These are phyloP conservation scores for Chondrostereum purpureum DNA, from an alignment of 1,284 basidiomycete genomes.

Conservation along the genomic window DNA sequence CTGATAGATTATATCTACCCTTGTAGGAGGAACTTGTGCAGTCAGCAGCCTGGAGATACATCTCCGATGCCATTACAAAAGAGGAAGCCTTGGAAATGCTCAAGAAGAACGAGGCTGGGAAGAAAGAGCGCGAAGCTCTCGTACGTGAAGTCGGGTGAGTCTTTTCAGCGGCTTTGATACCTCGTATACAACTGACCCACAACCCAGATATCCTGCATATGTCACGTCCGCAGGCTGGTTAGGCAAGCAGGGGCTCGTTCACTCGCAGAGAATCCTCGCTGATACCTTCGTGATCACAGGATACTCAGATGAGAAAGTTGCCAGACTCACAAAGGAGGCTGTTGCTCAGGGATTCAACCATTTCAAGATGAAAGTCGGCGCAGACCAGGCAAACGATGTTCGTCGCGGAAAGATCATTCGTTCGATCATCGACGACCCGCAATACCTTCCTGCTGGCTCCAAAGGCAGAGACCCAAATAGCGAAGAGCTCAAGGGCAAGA, in stretches of 20 bases:
- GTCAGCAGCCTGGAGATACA: slow-evolving; percentile 85
- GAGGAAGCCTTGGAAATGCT: slow-evolving; percentile 86
- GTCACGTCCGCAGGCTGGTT: slow-evolving; percentile 94
- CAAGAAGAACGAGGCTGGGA: slow-evolving; percentile 69
- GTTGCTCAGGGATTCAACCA: slow-evolving; percentile 86
- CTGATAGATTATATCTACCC: too few species aligned
- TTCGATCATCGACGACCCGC: slow-evolving; percentile 89
- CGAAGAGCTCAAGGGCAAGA: slow-evolving; percentile 73
- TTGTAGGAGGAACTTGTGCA: slow-evolving; percentile 78
- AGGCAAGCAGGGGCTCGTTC: too few species aligned
- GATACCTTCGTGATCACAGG: slow-evolving; percentile 30
- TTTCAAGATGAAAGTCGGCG: slow-evolving; percentile 97
- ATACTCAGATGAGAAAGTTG: slow-evolving; percentile 90
- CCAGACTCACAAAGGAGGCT: slow-evolving; percentile 80
- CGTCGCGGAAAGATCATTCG: slow-evolving; percentile 85
- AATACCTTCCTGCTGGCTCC: slow-evolving; percentile 52
- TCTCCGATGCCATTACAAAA: slow-evolving; percentile 87
- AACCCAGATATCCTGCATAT: slow-evolving; percentile 89
- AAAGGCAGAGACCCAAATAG: slow-evolving; percentile 59
- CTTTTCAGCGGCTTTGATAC: not conserved
- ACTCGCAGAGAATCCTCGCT: too few species aligned
- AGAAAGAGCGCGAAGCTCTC: slow-evolving; percentile 70
- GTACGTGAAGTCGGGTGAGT: slow-evolving; percentile 59
- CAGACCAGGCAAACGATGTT: slow-evolving; percentile 75
- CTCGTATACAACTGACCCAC: not conserved